Evolutionary conservation across 139 green algal species (phyloP), one percentile per base, ranked within the genome.

Genomic region (Limnomonas spitsbergensis): DNA sequence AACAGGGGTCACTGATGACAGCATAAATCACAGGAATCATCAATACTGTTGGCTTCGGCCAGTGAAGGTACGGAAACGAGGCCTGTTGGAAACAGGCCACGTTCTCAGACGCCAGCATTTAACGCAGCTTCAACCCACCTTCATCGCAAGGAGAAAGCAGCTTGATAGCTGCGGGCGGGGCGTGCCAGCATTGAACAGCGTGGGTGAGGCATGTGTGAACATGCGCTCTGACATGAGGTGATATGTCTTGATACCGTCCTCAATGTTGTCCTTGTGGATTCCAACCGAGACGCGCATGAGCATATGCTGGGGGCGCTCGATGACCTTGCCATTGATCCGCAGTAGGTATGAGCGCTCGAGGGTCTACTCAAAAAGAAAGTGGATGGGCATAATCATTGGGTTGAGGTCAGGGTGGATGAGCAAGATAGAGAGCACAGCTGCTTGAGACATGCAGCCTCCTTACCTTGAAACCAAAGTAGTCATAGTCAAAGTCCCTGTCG

Each of bases 401-500:
- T n/a, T n/a, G n/a, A n/a, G n/a, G n/a, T n/a, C n/a, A n/a, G n/a
- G n/a, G n/a, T n/a, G n/a, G 47, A 71, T 71, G 27, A 71, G 61
- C 27, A 71, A 37, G 20, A 6, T 14, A 32, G 61, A 71, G 14
- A n/a, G n/a, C n/a, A n/a, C n/a, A n/a, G n/a, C n/a, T n/a, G n/a
- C n/a, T n/a, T n/a, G n/a, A n/a, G 47, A 20, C 47, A 61, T 61
- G 47, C 47, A 61, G 47, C 9, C 47, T n/a, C 47, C 9, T n/a
- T 40, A 75, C 68, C 91, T 99, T 99, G 90, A 98, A 99, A 20
- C 96, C 96, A 83, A 99, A 99, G 91, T 98, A 99, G 86, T 99
- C 96, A 77, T 99, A 99, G 83, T 99, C 95, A 83, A 99, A 99
- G 87, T 99, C 96, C 36, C 96, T 89, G 82, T 99, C 94, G 83